phyloP scores from a whole-genome alignment of 768 basidiomycete genomes.

The Hortiboletus campestris region DNA sequence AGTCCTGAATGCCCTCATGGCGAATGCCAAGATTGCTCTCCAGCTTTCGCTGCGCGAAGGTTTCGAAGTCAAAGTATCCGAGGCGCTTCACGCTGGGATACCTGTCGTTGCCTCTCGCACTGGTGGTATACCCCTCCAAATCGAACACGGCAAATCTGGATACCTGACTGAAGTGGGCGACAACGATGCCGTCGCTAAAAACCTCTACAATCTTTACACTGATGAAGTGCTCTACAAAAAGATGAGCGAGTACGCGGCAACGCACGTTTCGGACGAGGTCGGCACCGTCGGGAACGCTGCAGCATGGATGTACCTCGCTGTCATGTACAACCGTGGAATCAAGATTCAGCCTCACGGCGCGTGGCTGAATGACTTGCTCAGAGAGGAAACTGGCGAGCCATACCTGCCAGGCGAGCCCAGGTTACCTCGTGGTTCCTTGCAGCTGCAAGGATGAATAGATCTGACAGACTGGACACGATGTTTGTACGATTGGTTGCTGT shows the following conservation, averaged over 20 bases:
- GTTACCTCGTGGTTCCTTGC: conserved; percentile 60
- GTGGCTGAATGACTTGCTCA: conserved; percentile 81
- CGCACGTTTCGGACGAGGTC: conserved; percentile 82
- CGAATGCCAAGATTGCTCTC: conserved; percentile 84
- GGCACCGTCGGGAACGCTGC: conserved; percentile 79
- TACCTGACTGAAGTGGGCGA: conserved; percentile 79
- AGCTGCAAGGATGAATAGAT: conserved; percentile 41
- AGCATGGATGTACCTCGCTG: conserved; percentile 67
- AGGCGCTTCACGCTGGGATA: conserved; percentile 88
- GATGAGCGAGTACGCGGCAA: conserved; percentile 66
- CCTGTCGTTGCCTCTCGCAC: conserved; percentile 83
- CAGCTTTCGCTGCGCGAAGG: conserved; percentile 94
- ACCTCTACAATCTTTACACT: conserved; percentile 76
- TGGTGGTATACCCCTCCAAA: conserved; percentile 92
- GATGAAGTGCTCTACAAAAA: conserved; percentile 63
- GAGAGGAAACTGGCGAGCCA: conserved; percentile 70
- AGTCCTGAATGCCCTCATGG: conserved; percentile 88
- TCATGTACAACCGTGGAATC: conserved; percentile 74
- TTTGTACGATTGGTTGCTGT: conserved; percentile 13
- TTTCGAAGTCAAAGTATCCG: conserved; percentile 96
- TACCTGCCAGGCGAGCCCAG: conserved; percentile 68
- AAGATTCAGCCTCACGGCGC: conserved; percentile 79
- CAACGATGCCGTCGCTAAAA: conserved; percentile 68
- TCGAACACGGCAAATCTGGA: conserved; percentile 85
- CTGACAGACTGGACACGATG: not conserved